These are phyloP conservation scores for Ananas comosus DNA, from an alignment of 176 grass and related monocot species.

Conservation along the genomic window DNA sequence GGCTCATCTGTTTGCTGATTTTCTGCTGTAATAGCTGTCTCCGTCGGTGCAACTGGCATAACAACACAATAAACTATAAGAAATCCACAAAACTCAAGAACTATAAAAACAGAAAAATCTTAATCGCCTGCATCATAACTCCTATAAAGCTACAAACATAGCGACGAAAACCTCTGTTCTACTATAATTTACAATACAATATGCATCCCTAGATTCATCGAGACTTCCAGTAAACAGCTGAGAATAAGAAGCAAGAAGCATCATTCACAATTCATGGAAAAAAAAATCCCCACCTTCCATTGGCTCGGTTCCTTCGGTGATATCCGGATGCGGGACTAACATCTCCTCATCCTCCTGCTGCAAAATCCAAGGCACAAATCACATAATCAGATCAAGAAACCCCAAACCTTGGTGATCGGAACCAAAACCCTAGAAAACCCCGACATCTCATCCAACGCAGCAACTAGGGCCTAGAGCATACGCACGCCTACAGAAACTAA, in stretches of 20 bases:
- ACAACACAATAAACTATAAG: background rate
- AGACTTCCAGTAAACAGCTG: background rate
- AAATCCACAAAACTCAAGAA: background rate
- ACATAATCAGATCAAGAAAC: constrained; percentile 12
- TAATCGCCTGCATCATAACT: background rate
- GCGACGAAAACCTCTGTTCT: too few relatives aligned
- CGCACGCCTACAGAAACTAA: background rate
- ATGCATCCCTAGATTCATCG: too few relatives aligned
- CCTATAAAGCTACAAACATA: background rate
- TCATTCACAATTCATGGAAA: background rate
- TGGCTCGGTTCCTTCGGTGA: constrained; percentile 13
- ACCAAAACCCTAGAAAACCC: background rate
- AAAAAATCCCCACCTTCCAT: constrained; percentile 17
- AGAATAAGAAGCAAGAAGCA: background rate
- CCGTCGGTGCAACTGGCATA: constrained; percentile 45
- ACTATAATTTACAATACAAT: too few relatives aligned
- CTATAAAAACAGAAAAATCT: constrained; percentile 6
- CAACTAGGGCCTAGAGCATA: constrained; percentile 11
- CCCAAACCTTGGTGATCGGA: background rate
- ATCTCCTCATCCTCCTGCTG: constrained; percentile 27
- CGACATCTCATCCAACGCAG: background rate
- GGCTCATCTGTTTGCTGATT: constrained; percentile 78
- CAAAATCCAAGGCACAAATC: constrained; percentile 17
- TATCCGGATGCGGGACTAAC: constrained; percentile 21
- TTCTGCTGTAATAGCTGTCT: constrained; percentile 59